Evolutionary conservation across 495 filamentous ascomycete species (phyloP), one percentile per base, ranked within the genome.

Genomic region (Immersiella caudata): DNA sequence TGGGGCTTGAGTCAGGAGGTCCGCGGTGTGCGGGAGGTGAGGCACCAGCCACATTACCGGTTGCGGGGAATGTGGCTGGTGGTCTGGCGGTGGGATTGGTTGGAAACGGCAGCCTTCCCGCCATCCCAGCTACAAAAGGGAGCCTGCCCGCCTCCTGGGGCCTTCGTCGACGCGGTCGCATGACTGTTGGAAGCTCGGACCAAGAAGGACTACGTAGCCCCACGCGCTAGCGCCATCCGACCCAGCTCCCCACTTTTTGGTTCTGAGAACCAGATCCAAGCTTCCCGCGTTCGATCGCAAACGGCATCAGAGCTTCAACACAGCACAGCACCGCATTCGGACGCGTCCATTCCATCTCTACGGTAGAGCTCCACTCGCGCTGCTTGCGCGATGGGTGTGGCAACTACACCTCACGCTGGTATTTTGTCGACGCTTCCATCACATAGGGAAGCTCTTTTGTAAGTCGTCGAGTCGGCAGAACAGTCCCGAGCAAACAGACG

Each of bases 371-470:
- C 55, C 22, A n/a, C 54, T 57, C 73, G 75, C 73, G 71, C 69
- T 70, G 35, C 18, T 59, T 74, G 75, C 71, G 75, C 71, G 70
- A 77, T 77, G 75, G 75, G 75, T 68, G 64, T 64, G 55, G 70
- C 63, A 69, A 61, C 25, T 33, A 6, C 21, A 65, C 64, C 61
- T 27, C 1, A 65, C 33, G 55, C 36, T 52, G 36, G 54, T 68
- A 49, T 56, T 59, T 50, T 66, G 8, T 66, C 62, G 33, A 60
- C 68, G 65, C 68, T 72, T 72, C 62, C 55, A 21, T 62, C 46
- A 21, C 55, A 60, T 16, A 40, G 25, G 70, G 68, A 62, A 73
- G 74, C 64, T 70, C 58, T 24, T 16, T 33, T 24, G 74, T 76
- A 69, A 71, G 74, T 55, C 18, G 20, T 21, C 59, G 16, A n/a